Evolutionary conservation across 2,329 filamentous ascomycete species (phyloP).

Genomic region (Cladosporium phlei): DNA sequence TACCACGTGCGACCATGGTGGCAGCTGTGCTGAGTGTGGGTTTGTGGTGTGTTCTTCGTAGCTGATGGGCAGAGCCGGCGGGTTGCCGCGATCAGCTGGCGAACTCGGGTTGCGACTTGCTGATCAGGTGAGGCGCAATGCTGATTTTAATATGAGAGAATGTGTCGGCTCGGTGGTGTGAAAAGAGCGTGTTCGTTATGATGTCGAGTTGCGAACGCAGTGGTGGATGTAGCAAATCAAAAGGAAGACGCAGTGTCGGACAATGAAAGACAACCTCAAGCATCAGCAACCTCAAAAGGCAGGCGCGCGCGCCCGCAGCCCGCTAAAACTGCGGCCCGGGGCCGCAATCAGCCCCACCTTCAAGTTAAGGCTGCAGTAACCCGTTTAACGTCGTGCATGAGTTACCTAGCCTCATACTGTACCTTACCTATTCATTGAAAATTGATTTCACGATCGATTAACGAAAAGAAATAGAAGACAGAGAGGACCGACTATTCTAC

Average conservation of each 20-base stretch:
- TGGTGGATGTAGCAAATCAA: conserved; percentile 3
- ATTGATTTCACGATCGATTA: too few relatives aligned
- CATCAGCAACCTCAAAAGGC: background rate
- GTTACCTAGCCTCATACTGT: too few relatives aligned
- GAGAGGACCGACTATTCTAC: too few relatives aligned
- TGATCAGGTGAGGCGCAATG: background rate
- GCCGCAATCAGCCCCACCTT: too few relatives aligned
- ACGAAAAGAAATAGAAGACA: too few relatives aligned
- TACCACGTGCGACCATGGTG: conserved; percentile 18
- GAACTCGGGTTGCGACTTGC: conserved; percentile 3
- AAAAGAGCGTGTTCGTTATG: conserved; percentile 1
- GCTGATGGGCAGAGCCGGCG: conserved; percentile 3
- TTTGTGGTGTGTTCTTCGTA: background rate
- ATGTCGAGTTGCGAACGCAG: background rate
- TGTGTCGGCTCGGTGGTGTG: background rate
- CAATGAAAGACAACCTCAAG: conserved; percentile 1
- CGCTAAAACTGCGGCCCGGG: too few relatives aligned
- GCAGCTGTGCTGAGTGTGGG: background rate
- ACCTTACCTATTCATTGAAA: too few relatives aligned
- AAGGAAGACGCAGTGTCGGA: conserved; percentile 5
- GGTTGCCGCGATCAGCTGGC: background rate
- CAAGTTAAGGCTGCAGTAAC: too few relatives aligned
- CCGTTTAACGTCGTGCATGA: too few relatives aligned
- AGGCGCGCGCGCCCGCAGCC: background rate
- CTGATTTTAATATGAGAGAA: background rate